Evolutionary conservation across 371 early-diverging fungal genomes (phyloP).

Genomic region (Apophysomyces variabilis): DNA sequence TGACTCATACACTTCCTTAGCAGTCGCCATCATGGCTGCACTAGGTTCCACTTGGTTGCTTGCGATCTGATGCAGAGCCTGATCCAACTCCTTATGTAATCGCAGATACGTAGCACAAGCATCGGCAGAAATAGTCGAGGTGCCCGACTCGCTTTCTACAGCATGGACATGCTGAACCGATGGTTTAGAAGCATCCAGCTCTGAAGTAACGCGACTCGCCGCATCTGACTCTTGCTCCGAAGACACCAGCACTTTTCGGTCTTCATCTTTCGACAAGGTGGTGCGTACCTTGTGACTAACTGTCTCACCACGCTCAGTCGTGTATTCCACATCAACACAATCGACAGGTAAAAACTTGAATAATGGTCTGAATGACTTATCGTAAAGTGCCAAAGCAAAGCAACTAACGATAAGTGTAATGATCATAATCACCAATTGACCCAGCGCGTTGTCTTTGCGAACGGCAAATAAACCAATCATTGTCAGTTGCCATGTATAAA

Average conservation of each 20-base stretch:
- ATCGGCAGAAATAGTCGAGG: background rate
- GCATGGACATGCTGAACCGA: background rate
- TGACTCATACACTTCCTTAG: slow-evolving; percentile 17
- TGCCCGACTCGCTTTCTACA: background rate
- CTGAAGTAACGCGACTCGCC: background rate
- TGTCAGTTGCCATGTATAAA: slow-evolving; percentile 72
- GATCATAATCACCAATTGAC: slow-evolving; percentile 60
- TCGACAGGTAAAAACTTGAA: slow-evolving; percentile 68
- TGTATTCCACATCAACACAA: background rate
- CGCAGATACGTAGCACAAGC: background rate
- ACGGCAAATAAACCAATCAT: slow-evolving; percentile 74
- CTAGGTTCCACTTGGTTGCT: background rate
- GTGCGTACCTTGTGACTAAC: background rate
- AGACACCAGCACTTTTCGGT: background rate
- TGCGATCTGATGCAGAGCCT: background rate
- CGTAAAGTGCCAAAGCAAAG: slow-evolving; percentile 57
- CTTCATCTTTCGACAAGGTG: background rate
- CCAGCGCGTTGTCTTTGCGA: slow-evolving; percentile 40
- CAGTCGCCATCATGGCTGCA: background rate
- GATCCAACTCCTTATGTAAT: background rate
- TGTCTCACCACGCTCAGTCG: background rate
- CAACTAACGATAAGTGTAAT: slow-evolving; percentile 54
- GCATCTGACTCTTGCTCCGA: background rate
- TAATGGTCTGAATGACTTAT: slow-evolving; percentile 67
- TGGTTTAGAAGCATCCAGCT: background rate